Evolutionary conservation across 345 rosid species (phyloP), one percentile per base, ranked within the genome.

Genomic region (Erodium maritimum): DNA sequence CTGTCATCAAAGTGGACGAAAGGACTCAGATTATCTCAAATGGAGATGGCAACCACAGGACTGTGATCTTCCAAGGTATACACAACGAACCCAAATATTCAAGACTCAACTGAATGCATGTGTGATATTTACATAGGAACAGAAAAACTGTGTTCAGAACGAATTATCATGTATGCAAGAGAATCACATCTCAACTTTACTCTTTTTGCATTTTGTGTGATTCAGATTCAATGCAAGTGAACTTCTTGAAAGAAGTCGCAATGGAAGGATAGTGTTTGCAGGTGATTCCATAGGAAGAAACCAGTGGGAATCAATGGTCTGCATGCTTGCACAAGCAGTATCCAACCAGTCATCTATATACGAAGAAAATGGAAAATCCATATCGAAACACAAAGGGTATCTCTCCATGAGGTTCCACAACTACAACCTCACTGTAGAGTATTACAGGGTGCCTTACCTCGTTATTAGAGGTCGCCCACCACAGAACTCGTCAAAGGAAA

Each of bases 41-140:
- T 89, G 98, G 99, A 78, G 89, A 58, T 93, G 99, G 95, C 86
- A 87, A 64, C 95, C 96, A 4, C 42, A 86, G 24, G 77, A 81
- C 55, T 85, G 99, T 56, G 71, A 81, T 71, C 29, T 93, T 63
- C 88, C 91, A 19, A 75, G 95, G 98, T 91, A 82, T 19, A 14
- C 1, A 37, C 46, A 37, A 37, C 10, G 10, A 12, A 1, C 54
- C 8, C 3, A 12, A 8, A 29, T 29, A 3, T 3, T 29, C 8
- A 29, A 3, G 34, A 3, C 8, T 11, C 13, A 11, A 17, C 13
- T 2, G 5, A 11, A 4, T 46, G 2, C 13, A 11, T 46, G n/a
- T 11, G 13, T 46, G 51, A 46, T 46, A n/a, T n/a, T n/a, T n/a
- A 25, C 33, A 25, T 25, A 25, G 33, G 7, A 25, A 25, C 33